Percentiles rank a stretch among this genome's conserved stretches.
Evolutionary conservation across 352 stramenopile species (phyloP).

Genomic region (Globisporangium cylindrosporum): DNA sequence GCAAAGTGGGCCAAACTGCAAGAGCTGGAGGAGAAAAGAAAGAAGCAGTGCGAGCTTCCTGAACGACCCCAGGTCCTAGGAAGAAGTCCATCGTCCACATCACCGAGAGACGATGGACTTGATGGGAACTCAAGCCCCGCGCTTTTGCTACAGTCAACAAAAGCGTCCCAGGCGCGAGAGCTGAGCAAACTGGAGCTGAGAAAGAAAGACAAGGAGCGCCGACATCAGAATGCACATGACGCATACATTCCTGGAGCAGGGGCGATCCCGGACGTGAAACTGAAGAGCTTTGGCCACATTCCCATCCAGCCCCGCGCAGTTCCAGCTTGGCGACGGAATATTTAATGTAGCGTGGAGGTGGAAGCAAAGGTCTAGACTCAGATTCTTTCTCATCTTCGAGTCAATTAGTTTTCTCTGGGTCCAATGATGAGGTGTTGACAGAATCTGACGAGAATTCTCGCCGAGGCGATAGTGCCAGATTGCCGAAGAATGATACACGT

Average conservation of each 20-base stretch:
- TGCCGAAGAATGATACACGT: not conserved
- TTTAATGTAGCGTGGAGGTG: constrained; percentile 18
- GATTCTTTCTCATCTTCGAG: not conserved
- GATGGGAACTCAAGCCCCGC: constrained; percentile 6
- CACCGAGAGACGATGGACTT: not conserved
- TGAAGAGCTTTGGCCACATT: constrained; percentile 70
- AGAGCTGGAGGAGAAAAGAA: constrained; percentile 32
- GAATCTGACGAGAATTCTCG: not conserved
- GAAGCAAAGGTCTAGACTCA: not conserved
- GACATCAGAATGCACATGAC: constrained; percentile 52
- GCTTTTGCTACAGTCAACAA: constrained; percentile 41
- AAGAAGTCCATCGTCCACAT: not conserved
- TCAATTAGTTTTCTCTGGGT: not conserved
- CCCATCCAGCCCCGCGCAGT: constrained; percentile 59
- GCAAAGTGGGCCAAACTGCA: constrained; percentile 46
- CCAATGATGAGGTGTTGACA: not conserved
- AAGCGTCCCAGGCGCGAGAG: constrained; percentile 48
- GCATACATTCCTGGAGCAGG: constrained; percentile 43
- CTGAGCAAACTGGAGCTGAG: constrained; percentile 48
- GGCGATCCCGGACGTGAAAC: constrained; percentile 50
- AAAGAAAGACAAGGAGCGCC: constrained; percentile 29
- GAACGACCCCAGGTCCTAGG: constrained; percentile 27
- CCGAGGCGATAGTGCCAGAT: not conserved
- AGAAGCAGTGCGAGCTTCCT: constrained; percentile 37
- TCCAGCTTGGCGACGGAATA: constrained; percentile 55